phyloP scores from a whole-genome alignment of 495 filamentous ascomycete genomes.

The Penicillium angulare region DNA sequence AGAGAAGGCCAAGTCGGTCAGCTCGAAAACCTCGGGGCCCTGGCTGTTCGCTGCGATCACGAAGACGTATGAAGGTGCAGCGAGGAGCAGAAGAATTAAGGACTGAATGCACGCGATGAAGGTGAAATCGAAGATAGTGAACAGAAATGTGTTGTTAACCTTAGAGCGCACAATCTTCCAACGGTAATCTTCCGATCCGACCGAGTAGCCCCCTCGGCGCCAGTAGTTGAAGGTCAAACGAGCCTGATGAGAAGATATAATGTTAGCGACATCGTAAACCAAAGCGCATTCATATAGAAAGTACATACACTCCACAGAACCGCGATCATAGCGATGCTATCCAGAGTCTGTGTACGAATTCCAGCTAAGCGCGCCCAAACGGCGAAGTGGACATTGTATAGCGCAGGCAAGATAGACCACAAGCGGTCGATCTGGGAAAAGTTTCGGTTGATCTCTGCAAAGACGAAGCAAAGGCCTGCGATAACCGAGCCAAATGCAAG shows the following conservation, averaged over 20 bases:
- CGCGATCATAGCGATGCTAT: conserved; percentile 70
- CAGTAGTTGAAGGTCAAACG: conserved; percentile 96
- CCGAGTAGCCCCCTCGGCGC: conserved; percentile 87
- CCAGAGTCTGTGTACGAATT: conserved; percentile 68
- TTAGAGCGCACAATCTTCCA: conserved; percentile 62
- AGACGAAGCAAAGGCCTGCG: conserved; percentile 65
- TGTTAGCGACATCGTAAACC: conserved; percentile 6
- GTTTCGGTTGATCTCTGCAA: conserved; percentile 83
- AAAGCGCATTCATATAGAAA: background rate
- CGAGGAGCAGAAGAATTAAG: conserved; percentile 62
- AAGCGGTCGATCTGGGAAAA: conserved; percentile 91
- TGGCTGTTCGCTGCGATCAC: conserved; percentile 54
- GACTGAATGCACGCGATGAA: conserved; percentile 90
- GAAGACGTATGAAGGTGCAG: conserved; percentile 80
- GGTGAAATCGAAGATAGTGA: conserved; percentile 79
- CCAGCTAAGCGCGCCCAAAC: conserved; percentile 73
- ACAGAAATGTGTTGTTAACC: conserved; percentile 53
- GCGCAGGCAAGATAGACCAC: conserved; percentile 84
- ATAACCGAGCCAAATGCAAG: conserved; percentile 68
- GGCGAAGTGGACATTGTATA: conserved; percentile 87
- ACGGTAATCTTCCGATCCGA: conserved; percentile 92
- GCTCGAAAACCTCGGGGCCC: conserved; percentile 41
- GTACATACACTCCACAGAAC: conserved; percentile 76
- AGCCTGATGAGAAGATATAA: conserved; percentile 35
- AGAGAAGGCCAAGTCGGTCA: conserved; percentile 67